phyloP scores from a whole-genome alignment of 2,329 filamentous ascomycete species.

The Microcyclosporella mali region DNA sequence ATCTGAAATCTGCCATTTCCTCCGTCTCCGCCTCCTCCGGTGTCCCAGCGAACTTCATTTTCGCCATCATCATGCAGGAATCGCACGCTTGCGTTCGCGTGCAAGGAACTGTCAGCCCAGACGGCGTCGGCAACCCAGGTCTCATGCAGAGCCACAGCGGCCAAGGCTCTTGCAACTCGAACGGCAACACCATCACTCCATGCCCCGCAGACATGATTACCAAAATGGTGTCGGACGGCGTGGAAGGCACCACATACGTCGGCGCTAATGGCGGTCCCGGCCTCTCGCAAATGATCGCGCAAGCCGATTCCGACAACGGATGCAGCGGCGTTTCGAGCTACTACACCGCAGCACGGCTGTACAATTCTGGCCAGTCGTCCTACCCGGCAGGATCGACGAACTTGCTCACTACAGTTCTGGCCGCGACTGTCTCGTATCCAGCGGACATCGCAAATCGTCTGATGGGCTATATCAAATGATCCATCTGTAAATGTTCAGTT shows the following conservation, averaged over 20 bases:
- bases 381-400: conserved; percentile 8
- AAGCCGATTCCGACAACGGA: conserved; percentile 16
- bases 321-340: conserved; percentile 36
- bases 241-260: conserved; percentile 37
- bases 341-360: conserved; percentile 46
- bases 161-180: conserved; percentile 33
- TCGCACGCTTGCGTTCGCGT: conserved; percentile 41
- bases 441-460: conserved; percentile 48
- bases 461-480: conserved; percentile 33
- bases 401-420: conserved; percentile 32
- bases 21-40: conserved; percentile 27
- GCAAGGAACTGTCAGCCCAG: conserved; percentile 28
- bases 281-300: conserved; percentile 35
- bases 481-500: too few species aligned
- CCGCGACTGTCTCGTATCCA: conserved; percentile 45
- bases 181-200: conserved; percentile 30
- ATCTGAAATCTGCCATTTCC: conserved; percentile 35
- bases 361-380: conserved; percentile 42
- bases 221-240: conserved; percentile 42
- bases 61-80: conserved; percentile 40
- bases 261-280: conserved; percentile 36
- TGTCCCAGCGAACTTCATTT: conserved; percentile 36
- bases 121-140: conserved; percentile 41
- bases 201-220: conserved; percentile 36
- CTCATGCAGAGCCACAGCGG: conserved; percentile 44